Percentiles rank a stretch among this genome's conserved stretches.
Conservation (phyloP, 345 rosid species). For the Microcos paniculata region DNA sequence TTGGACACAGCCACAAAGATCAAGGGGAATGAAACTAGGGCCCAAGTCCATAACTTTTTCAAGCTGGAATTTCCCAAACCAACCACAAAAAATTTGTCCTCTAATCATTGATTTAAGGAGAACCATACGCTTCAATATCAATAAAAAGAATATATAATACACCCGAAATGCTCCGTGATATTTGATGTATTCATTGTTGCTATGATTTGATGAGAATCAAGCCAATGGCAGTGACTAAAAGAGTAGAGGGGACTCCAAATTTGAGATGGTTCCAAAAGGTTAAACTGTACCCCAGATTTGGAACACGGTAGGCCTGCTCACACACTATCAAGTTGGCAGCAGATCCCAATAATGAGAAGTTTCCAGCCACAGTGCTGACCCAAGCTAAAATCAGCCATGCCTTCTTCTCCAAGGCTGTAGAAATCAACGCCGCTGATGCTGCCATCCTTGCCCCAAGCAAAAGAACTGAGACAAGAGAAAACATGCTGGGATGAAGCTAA, state of each 20-base stretch:
- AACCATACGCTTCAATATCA: not conserved
- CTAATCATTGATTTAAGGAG: not conserved
- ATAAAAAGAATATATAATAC: not conserved
- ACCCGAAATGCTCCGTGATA: not conserved
- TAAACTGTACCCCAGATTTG: constrained; percentile 49
- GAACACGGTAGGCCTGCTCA: constrained; percentile 70
- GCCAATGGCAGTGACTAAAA: constrained; percentile 61
- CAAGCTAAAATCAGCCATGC: constrained; percentile 82
- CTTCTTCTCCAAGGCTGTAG: constrained; percentile 58
- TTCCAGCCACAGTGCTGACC: no score
- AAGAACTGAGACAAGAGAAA: constrained; percentile 42
- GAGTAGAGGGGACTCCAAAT: constrained; percentile 76
- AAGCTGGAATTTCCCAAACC: not conserved
- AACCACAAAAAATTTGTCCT: not conserved
- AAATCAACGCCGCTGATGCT: constrained; percentile 55
- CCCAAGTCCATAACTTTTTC: not conserved
- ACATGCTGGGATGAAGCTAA: not conserved
- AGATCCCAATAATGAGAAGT: no score
- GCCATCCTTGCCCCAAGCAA: constrained; percentile 71
- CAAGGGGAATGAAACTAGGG: not conserved
- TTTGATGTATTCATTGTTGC: not conserved
- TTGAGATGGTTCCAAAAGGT: constrained; percentile 70
- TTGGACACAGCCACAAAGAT: not conserved
- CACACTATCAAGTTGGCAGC: no score
- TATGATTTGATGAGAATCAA: constrained; percentile 44